phyloP scores from a whole-genome alignment of 805 yeast species.

The Metschnikowia chrysomelidarum region DNA sequence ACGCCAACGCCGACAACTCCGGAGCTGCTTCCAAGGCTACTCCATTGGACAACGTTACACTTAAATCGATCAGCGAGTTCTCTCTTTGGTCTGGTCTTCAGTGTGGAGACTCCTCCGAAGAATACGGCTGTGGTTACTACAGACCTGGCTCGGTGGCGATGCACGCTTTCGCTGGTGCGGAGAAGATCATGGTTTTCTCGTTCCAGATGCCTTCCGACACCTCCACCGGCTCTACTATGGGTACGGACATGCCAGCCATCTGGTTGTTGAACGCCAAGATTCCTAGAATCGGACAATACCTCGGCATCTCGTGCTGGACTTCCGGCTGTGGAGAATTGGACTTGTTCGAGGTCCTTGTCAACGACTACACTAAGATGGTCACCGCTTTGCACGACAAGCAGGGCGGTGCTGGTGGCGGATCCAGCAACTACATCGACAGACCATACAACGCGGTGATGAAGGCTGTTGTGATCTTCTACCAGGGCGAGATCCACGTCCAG shows the following conservation, averaged over 20 bases:
- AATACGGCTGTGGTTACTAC: conserved; percentile 77
- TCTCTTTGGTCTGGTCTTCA: conserved; percentile 73
- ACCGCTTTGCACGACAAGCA: conserved; percentile 84
- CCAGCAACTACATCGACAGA: conserved; percentile 83
- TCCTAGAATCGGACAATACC: conserved; percentile 93
- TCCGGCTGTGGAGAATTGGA: conserved; percentile 98
- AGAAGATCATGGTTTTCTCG: conserved; percentile 89
- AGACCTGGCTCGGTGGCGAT: conserved; percentile 86
- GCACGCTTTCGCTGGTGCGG: conserved; percentile 86
- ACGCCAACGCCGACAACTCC: conserved; percentile 72
- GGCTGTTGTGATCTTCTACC: conserved; percentile 82
- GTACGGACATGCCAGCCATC: conserved; percentile 90
- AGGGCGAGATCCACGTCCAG: conserved; percentile 56
- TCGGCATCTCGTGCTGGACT: conserved; percentile 91
- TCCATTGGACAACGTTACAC: conserved; percentile 63
- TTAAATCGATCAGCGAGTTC: conserved; percentile 75
- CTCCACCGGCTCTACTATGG: conserved; percentile 22
- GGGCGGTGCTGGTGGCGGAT: conserved; percentile 76
- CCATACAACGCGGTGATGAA: conserved; percentile 75
- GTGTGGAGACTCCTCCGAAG: conserved; percentile 41
- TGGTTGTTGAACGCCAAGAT: conserved; percentile 95
- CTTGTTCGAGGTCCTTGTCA: conserved; percentile 88
- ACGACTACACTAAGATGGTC: conserved; percentile 56
- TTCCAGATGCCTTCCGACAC: conserved; percentile 82
- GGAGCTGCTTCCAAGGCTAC: conserved; percentile 68